Base-by-base conservation (phyloP, 352 stramenopile genomes). In the Pythium plurisporium region DNA sequence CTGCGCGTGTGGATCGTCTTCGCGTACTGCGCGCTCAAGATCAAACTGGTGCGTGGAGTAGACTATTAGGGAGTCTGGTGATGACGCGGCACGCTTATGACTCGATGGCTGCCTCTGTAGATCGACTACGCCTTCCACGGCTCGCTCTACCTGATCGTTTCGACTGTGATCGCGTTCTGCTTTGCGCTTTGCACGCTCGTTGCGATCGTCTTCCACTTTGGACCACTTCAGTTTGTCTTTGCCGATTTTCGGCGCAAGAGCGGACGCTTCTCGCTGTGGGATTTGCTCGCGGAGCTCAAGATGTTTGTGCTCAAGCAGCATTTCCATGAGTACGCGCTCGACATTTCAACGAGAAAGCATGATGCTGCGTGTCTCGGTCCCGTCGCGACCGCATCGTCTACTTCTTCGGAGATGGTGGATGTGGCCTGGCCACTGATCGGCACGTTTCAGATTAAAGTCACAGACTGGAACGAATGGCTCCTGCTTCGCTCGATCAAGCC, bases 91-190 rank as follows among this genome's bases (percentile, higher is more conserved):
- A 22, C 14, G 42, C 57, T 75, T n/a, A 33, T 15, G 17, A 15
- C 49, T 36, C 10, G 19, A 63, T 9, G 38, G 7, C 40, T 38
- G 25, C 62, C 10, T 47, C 20, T 37, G 29, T 27, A 89, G 72
- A 91, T 91, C 49, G 75, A 88, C 73, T 89, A 88, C 50, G 81
- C 76, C 23, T 91, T 91, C 70, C 81, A 86, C 52, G 81, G 72
- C 50, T 86, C 81, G 25, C 67, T 70, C 27, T 91, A 91, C 66
- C 81, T 74, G 58, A 82, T 61, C 33, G 62, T 82, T 45, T 82
- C 81, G 31, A 70, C 86, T 41, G 52, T 86, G 25, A 74, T 76
- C 27, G 84, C 81, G 58, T 69, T 87, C 41, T 76, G 77, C 69
- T 88, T 89, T 61, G 77, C 82, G 40, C 61, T 87, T 33, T 87